phyloP scores from a whole-genome alignment of 2,329 filamentous ascomycete genomes.

The Zopfia rhizophila region DNA sequence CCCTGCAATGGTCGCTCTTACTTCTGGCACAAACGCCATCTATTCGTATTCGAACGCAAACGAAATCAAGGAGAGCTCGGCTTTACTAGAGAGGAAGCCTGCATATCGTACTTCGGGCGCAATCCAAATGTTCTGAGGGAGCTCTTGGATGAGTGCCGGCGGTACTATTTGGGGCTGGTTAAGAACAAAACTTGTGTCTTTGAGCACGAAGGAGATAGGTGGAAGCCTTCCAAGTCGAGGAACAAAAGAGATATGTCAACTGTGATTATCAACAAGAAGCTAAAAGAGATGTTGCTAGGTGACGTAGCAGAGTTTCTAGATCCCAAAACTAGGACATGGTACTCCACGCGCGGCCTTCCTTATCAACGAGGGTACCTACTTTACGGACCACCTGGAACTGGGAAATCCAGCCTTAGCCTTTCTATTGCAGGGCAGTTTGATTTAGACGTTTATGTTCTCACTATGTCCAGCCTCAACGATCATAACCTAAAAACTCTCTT shows the following conservation, averaged over 20 bases:
- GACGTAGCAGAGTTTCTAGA: slow-evolving; percentile 82
- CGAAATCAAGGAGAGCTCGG: slow-evolving; percentile 18
- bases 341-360: slow-evolving; percentile 17
- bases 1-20: slow-evolving; percentile 25
- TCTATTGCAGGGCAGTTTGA: slow-evolving; percentile 19
- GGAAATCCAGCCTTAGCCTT: slow-evolving; percentile 21
- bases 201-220: slow-evolving; percentile 23
- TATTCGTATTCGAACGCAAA: slow-evolving; percentile 20
- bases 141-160: slow-evolving; percentile 20
- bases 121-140: slow-evolving; percentile 20
- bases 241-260: slow-evolving; percentile 54
- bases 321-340: slow-evolving; percentile 64
- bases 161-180: slow-evolving; percentile 20
- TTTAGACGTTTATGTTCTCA: slow-evolving; percentile 27
- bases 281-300: slow-evolving; percentile 71
- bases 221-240: slow-evolving; percentile 18
- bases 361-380: slow-evolving; percentile 30
- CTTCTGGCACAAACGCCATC: slow-evolving; percentile 18
- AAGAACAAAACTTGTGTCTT: slow-evolving; percentile 28
- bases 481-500: slow-evolving; percentile 21
- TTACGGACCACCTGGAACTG: slow-evolving; percentile 23
- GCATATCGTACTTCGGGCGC: slow-evolving; percentile 22
- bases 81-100: slow-evolving; percentile 19
- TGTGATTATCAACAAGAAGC: slow-evolving; percentile 73
- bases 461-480: slow-evolving; percentile 21